Evolutionary conservation across 169 alveolate genomes (phyloP).

Genomic region (Babesia divergens): DNA sequence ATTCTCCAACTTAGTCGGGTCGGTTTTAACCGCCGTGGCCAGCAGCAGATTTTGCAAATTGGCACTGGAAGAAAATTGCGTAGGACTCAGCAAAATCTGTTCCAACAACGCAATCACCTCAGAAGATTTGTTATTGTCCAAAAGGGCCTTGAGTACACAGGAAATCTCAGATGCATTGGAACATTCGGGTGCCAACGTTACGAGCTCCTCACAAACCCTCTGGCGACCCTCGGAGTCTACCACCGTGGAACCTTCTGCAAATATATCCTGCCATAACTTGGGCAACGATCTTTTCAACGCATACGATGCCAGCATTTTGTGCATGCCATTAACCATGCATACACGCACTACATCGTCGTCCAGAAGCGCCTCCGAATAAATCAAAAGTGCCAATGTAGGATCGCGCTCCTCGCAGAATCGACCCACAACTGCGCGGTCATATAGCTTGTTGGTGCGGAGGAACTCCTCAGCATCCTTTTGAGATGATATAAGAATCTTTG

Average conservation of each 20-base stretch:
- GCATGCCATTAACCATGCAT: conserved; percentile 90
- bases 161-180: conserved; percentile 94
- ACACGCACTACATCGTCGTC: conserved; percentile 96
- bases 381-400: conserved; percentile 98
- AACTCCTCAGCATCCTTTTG: conserved; percentile 94
- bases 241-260: not conserved
- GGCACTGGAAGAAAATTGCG: conserved; percentile 94
- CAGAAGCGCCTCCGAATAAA: conserved; percentile 97
- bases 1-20: conserved; percentile 71
- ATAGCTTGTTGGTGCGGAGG: conserved; percentile 93
- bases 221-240: not conserved
- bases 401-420: conserved; percentile 98
- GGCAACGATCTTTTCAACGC: conserved; percentile 27
- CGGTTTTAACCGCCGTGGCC: conserved; percentile 73
- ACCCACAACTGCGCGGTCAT: conserved; percentile 96
- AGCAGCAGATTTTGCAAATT: conserved; percentile 83
- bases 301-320: conserved; percentile 37
- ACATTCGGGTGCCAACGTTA: conserved; percentile 87
- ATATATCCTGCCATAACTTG: not conserved
- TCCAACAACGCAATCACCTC: conserved; percentile 89
- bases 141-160: conserved; percentile 96
- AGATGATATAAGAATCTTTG: conserved; percentile 96
- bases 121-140: conserved; percentile 95
- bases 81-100: conserved; percentile 64
- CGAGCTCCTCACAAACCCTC: conserved; percentile 28